phyloP scores from a whole-genome alignment of 1,139 yeast species.

The Sugiyamaella paludigena region DNA sequence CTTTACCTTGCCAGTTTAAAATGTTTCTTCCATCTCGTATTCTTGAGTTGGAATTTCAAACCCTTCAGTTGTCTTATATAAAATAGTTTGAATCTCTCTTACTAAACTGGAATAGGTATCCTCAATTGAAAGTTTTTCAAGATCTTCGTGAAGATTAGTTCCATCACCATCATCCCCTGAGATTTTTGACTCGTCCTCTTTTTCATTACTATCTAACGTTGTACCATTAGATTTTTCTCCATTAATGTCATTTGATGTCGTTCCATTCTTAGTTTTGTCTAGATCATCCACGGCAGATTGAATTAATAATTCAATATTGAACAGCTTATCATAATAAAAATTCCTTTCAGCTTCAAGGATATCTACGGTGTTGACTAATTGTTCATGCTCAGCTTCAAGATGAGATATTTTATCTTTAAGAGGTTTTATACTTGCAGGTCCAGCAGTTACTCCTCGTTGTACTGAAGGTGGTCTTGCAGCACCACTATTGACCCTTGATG shows the following conservation, averaged over 20 bases:
- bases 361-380: constrained; percentile 43
- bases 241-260: constrained; percentile 11
- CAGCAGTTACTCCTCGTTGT: constrained; percentile 22
- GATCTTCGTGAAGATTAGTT: constrained; percentile 26
- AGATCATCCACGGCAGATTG: constrained; percentile 60
- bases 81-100: constrained; percentile 62
- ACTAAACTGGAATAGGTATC: constrained; percentile 23
- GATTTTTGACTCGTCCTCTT: background rate
- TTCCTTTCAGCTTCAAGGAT: constrained; percentile 63
- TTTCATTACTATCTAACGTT: constrained; percentile 18
- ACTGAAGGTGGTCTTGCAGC: constrained; percentile 27
- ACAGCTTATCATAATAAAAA: constrained; percentile 82
- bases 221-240: constrained; percentile 16
- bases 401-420: constrained; percentile 35
- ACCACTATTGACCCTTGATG: background rate
- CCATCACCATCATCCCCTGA: constrained; percentile 15
- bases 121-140: constrained; percentile 28
- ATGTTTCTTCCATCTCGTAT: constrained; percentile 35
- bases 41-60: constrained; percentile 40
- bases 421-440: constrained; percentile 19
- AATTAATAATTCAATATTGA: constrained; percentile 81
- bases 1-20: constrained; percentile 23
- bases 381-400: constrained; percentile 46
- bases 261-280: constrained; percentile 33
- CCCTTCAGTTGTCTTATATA: constrained; percentile 82